phyloP scores from a whole-genome alignment of 2,329 filamentous ascomycete species.

The Hyphodiscus sp. region DNA sequence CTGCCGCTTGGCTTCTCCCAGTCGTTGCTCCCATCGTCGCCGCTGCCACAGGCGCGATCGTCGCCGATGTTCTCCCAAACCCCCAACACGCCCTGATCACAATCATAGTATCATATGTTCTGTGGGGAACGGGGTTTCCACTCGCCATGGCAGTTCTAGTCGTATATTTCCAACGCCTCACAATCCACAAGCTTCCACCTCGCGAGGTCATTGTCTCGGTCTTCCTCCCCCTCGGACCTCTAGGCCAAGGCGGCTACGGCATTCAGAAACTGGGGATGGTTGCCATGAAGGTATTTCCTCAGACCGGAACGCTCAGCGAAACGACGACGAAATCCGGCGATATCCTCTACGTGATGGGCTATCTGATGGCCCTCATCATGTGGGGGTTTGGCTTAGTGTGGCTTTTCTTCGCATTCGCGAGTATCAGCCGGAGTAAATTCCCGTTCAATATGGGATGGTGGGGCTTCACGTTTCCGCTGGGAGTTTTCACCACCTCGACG shows the following conservation, averaged over 20 bases:
- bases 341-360: constrained; percentile 52
- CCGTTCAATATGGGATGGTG: constrained; percentile 60
- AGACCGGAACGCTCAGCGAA: constrained; percentile 28
- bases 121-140: constrained; percentile 60
- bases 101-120: constrained; percentile 57
- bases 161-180: constrained; percentile 64
- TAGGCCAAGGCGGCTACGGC: constrained; percentile 60
- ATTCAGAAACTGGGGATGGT: constrained; percentile 37
- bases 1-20: constrained; percentile 58
- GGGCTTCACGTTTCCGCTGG: constrained; percentile 54
- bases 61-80: constrained; percentile 54
- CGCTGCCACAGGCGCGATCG: constrained; percentile 55
- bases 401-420: constrained; percentile 47
- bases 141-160: constrained; percentile 57
- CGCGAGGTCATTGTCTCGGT: constrained; percentile 61
- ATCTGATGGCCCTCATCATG: constrained; percentile 46
- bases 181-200: constrained; percentile 58
- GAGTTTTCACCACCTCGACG: constrained; percentile 47
- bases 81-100: constrained; percentile 51
- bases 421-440: constrained; percentile 39
- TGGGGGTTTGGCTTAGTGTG: constrained; percentile 51
- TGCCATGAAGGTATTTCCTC: constrained; percentile 36
- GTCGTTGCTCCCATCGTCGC: constrained; percentile 62
- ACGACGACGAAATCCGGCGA: constrained; percentile 38
- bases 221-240: constrained; percentile 60